Evolutionary conservation across 1,284 basidiomycete genomes (phyloP), one percentile per base, ranked within the genome.

Genomic region (Anthracocystis setariae): DNA sequence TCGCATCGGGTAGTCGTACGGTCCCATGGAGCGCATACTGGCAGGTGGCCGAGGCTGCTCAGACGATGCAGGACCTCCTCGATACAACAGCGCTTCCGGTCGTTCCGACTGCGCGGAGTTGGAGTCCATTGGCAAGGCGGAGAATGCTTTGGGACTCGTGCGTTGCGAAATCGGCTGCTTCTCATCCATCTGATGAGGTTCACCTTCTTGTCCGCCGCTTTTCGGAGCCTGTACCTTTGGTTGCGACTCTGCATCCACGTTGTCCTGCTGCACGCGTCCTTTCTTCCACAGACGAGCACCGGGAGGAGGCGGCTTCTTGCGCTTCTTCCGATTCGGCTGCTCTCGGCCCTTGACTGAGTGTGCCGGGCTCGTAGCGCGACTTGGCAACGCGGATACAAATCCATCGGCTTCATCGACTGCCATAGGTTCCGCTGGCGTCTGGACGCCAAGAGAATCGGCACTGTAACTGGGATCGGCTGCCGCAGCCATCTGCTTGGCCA

Each of bases 281-380:
- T 67, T 62, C 58, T 72, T 72, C 69, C 69, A 72, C 24, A 67
- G 40, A 24, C 69, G 50, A 2, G 60, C 69, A 3, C 69, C 64
- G 2, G 69, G 69, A 32, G 69, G 69, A 17, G 69, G 69, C 9
- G 64, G 64, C 56, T 63, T 63, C 53, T 54, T 67, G 24, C 52
- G 24, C 60, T 67, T 72, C 24, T 35, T 56, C 23, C 51, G 51
- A n/a, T 46, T 42, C 20, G 43, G 21, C 18, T 44, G 44, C 17
- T 38, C 29, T 8, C 21, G 38, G 10, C 23, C 47, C 20, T 47
- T 49, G 15, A 15, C 53, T 35, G 48, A 39, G n/a, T 2, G 15
- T 7, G 53, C 52, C 2, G 64, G 64, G 35, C 35, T 37, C 17
- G 35, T 15, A 5, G 35, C 35, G 35, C 35, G 35, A 43, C 48